Base-by-base conservation (phyloP, 169 alveolate species). In the Cryptosporidium parvum region DNA sequence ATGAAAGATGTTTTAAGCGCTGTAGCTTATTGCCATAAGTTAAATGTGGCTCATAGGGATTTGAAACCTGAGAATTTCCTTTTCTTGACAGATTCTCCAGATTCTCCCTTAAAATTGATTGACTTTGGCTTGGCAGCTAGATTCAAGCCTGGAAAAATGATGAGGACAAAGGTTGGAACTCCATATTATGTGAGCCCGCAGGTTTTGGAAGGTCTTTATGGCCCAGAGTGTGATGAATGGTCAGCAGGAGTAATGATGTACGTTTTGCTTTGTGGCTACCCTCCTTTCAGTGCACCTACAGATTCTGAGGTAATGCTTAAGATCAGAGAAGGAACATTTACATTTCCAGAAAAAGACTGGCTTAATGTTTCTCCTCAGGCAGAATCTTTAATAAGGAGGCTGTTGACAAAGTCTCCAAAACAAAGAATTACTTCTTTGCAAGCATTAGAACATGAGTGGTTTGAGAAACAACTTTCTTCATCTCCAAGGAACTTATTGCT, bases 141-240 rank as follows among this genome's bases (percentile, higher is more conserved):
- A 35, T 94, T 93, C 86, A 91, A 67, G 85, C 86, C 86, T 4
- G 95, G 95, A 8, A 87, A 92, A 44, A 84, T 84, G 58, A 75
- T 94, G 94, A 85, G 93, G 35, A 94, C 96, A 23, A 86, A 94
- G 67, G 94, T 95, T 14, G 98, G 98, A 16, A 93, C 98, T 42
- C 93, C 95, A 33, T 94, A 94, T 86, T 96, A 95, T 91, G 95
- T 95, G 31, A 95, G 97, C 4, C 98, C 98, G 4, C 97, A 96
- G 93, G 97, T 94, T 4, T 92, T 97, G 18, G 71, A 75, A 26
- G 85, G 93, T 29, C 70, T 73, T 29, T 92, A 92, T 85, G 91
- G 91, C 51, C 93, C 84, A 18, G 93, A 94, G 80, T 97, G 99
- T 86, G 98, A 97, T 85, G 91, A 95, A 26, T 97, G 98, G 98